Base-by-base conservation (phyloP, 2,329 filamentous ascomycete species). In the Cadophora sp. region DNA sequence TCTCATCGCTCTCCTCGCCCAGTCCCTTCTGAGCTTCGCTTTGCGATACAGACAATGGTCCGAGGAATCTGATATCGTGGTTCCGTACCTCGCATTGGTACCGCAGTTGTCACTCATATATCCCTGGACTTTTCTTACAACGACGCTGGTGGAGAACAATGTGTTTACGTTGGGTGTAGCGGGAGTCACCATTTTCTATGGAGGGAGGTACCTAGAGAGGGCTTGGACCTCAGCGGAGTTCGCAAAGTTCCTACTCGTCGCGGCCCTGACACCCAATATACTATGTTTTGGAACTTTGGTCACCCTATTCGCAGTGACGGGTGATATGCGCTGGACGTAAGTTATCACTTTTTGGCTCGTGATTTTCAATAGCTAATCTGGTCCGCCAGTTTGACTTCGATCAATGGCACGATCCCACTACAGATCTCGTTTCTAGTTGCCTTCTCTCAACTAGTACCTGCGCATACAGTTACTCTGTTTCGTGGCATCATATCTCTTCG, bases 401-500 rank as follows among this genome's bases (percentile, higher is more conserved):
- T 98, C 77, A 92, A 92, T 74, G 96, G 96, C 74, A 94, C 94
- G 65, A 91, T 97, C 71, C 90, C 94, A 19, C 85, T 97, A 67
- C 95, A 97, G 80, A 94, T 96, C 58, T 91, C 92, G 70, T 98
- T 98, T 83, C 91, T 99, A 70, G 93, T 98, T 75, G 93, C 95
- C 65, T 97, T 98, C 82, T 98, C 97, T 82, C 96, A 99, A 81
- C 92, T 99, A 61, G 92, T 98, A 43, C 96, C 96, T 26, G 94
- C 97, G 70, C 96, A 99, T 80, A 99, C 96, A 12, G 95, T 98
- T 64, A 96, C 95, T 4, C 88, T 99, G 68, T 95, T 97, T 83
- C 91, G 92, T 72, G 94, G 94, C 72, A 83, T 97, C 69, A 79
- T 98, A 68, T 97, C 96, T 69, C 89, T 98, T 79, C 92, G 95